Conservation (phyloP, 2,329 filamentous ascomycete species). For the Trematosphaeria pertusa region DNA sequence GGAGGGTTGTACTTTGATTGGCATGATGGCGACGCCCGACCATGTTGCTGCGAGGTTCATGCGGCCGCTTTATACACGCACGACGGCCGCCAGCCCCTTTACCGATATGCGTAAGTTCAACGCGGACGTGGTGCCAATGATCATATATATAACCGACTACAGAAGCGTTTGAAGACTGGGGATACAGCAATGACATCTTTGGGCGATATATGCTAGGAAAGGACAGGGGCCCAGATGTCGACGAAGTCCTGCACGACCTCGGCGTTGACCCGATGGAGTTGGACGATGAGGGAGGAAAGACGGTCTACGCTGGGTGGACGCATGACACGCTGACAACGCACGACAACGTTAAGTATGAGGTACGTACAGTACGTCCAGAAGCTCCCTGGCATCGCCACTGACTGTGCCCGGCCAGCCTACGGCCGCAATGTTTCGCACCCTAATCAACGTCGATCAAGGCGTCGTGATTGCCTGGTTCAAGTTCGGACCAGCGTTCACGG, state of each 20-base stretch:
- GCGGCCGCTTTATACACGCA: background rate
- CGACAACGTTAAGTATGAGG: background rate
- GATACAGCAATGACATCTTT: background rate
- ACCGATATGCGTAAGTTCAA: background rate
- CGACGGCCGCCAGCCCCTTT: background rate
- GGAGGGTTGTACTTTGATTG: background rate
- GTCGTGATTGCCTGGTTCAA: constrained; percentile 2
- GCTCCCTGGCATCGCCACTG: background rate
- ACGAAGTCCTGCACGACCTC: too few relatives aligned
- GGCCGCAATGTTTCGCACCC: background rate
- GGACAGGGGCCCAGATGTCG: background rate
- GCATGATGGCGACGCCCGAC: background rate
- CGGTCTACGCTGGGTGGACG: background rate
- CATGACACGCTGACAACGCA: background rate
- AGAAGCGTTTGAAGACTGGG: constrained; percentile 1
- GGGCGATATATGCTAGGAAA: too few relatives aligned
- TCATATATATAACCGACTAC: too few relatives aligned
- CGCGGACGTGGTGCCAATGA: too few relatives aligned
- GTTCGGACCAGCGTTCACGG: constrained; percentile 5
- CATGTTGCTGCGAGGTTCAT: background rate
- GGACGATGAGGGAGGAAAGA: background rate
- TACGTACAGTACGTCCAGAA: background rate
- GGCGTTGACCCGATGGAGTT: too few relatives aligned
- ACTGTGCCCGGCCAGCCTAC: background rate
- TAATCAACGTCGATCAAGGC: constrained; percentile 10